A percentile compares a stretch with the other conserved stretches of the same genome.
phyloP scores from a whole-genome alignment of 2,329 filamentous ascomycete genomes.

The Zymoseptoria tritici region DNA sequence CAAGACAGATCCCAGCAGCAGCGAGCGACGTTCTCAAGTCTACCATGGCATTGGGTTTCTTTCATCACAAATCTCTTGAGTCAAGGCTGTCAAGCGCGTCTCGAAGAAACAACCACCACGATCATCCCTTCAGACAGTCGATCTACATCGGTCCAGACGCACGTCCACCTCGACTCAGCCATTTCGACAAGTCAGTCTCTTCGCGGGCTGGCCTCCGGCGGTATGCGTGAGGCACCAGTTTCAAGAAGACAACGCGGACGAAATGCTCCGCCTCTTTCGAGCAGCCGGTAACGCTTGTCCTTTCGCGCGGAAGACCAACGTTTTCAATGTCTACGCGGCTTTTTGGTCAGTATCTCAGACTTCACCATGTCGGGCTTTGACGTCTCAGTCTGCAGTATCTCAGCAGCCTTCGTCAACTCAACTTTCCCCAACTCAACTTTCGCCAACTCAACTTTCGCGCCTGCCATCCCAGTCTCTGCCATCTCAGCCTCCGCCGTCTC shows the following conservation, averaged over 20 bases:
- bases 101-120: neutral
- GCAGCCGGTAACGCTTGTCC: neutral
- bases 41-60: neutral
- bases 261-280: neutral
- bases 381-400: neutral
- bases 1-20: neutral
- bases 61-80: neutral
- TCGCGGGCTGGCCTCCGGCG: neutral
- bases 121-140: neutral
- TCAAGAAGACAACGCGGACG: neutral
- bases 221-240: neutral
- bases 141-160: neutral
- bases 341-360: neutral
- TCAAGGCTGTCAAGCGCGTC: neutral
- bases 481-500: too few relatives aligned
- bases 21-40: neutral
- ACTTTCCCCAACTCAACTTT: too few relatives aligned
- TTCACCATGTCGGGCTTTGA: neutral
- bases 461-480: too few relatives aligned
- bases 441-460: too few relatives aligned
- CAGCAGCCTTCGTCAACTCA: neutral
- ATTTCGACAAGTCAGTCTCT: neutral
- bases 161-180: neutral
- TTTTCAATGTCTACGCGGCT: neutral
- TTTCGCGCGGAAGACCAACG: neutral